These are phyloP conservation scores for Ganoderma multipileum DNA, from an alignment of 1,284 basidiomycete species.

Conservation along the genomic window DNA sequence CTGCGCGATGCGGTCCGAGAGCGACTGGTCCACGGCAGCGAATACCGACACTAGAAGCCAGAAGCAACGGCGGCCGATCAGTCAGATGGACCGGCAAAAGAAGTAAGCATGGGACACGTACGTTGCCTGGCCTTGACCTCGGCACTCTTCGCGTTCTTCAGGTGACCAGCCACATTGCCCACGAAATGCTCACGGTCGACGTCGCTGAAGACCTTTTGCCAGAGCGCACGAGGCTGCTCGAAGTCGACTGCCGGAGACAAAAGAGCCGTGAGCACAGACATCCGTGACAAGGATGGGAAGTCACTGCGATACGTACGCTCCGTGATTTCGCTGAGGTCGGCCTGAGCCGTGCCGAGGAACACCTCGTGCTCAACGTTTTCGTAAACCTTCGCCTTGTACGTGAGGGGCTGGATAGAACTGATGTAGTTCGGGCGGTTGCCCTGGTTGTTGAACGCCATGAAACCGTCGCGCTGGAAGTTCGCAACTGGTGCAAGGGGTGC, in stretches of 20 bases:
- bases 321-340: conserved; percentile 80
- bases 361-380: conserved; percentile 68
- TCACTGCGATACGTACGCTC: conserved; percentile 61
- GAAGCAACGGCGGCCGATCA: conserved; percentile 12
- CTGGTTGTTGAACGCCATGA: conserved; percentile 78
- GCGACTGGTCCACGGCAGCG: conserved; percentile 75
- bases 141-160: conserved; percentile 68
- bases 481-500: conserved; percentile 73
- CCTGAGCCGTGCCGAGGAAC: conserved; percentile 76
- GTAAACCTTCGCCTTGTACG: conserved; percentile 48
- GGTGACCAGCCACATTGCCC: conserved; percentile 79
- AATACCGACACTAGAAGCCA: conserved; percentile 72
- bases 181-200: conserved; percentile 74
- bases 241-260: conserved; percentile 74
- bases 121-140: conserved; percentile 74
- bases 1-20: conserved; percentile 79
- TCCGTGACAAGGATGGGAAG: neutral
- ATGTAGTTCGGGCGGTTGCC: conserved; percentile 88
- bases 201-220: conserved; percentile 80
- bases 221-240: conserved; percentile 87
- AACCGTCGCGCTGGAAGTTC: conserved; percentile 89
- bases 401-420: conserved; percentile 72
- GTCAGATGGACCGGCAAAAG: neutral
- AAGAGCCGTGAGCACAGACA: neutral
- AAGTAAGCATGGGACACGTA: conserved; percentile 48